These are phyloP conservation scores for Gonium pectorale DNA, from an alignment of 139 green algal genomes.

Conservation along the genomic window DNA sequence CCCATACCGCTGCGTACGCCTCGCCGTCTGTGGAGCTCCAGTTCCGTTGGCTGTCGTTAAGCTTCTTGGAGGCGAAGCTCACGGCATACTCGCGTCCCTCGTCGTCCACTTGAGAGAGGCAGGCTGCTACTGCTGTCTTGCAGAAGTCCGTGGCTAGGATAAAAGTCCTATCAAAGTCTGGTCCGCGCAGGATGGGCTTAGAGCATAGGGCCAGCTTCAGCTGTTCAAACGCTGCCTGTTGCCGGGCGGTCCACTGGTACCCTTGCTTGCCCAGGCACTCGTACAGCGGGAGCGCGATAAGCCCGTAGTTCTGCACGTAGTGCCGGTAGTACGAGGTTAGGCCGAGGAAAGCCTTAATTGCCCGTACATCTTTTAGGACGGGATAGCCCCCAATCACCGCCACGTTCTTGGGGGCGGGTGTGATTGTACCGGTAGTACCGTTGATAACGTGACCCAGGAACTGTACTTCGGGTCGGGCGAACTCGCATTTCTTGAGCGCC, in stretches of 20 bases:
- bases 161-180: constrained; percentile 43
- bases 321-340: constrained; percentile 46
- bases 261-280: too few relatives aligned
- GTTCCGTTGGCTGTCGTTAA: too few relatives aligned
- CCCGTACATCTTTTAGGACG: constrained; percentile 3
- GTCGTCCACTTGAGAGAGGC: constrained; percentile 34
- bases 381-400: too few relatives aligned
- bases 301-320: constrained; percentile 38
- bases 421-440: constrained; percentile 4
- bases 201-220: too few relatives aligned
- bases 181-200: constrained; percentile 7
- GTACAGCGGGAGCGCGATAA: constrained; percentile 25
- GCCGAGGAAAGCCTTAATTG: constrained; percentile 34
- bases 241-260: too few relatives aligned
- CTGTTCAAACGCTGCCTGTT: too few relatives aligned
- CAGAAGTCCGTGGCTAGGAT: too few relatives aligned
- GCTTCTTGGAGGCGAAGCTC: too few relatives aligned
- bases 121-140: constrained; percentile 24
- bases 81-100: too few relatives aligned
- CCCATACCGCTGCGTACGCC: constrained; percentile 40
- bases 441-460: too few relatives aligned
- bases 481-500: constrained; percentile 42
- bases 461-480: constrained; percentile 10
- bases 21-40: too few relatives aligned
- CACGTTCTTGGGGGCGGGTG: constrained; percentile 34